Base-by-base conservation (phyloP, 257 asterid genomes). In the Salvia splendens region DNA sequence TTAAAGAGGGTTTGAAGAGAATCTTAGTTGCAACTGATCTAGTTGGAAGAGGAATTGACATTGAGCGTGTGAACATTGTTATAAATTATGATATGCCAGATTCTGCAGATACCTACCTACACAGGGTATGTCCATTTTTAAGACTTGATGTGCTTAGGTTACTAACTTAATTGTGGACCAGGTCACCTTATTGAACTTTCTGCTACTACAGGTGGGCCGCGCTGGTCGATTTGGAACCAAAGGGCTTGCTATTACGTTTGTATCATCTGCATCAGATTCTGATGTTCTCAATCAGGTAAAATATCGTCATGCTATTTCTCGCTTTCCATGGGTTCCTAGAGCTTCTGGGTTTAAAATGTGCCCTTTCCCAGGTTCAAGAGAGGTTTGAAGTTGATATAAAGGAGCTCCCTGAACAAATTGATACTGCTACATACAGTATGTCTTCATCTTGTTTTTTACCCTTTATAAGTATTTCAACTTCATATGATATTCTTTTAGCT, bases 181-280 rank as follows among this genome's bases (percentile, higher is more conserved):
- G 11, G 62, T 61, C 24, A 33, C 41, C 16, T 35, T 36, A 51
- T 60, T 64, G 38, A 52, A 38, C 24, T 51, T 45, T 61, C 10
- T 58, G 48, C 60, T 40, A 43, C 43, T 50, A 15, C 48, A 89
- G 96, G 95, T 89, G 4, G 95, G 96, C 61, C 78, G 95, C 77
- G 96, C 95, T 53, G 96, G 96, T 67, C 79, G 96, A 61, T 89
- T 89, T 69, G 96, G 96, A 38, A 86, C 95, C 45, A 89, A 89
- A 75, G 96, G 96, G n/a, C 95, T 89, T 78, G 96, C 89, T 54
- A 89, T 89, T 43, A 89, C 92, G 16, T 89, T 89, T 68, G 96
- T 89, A 55, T 85, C 96, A 5, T 89, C 92, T 58, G 87, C 92
- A 42, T 78, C 90, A 24, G 96, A 89, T 81, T 89, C 96, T 43